Evolutionary conservation across 345 rosid species (phyloP), one percentile per base, ranked within the genome.

Genomic region (Turritis glabra): DNA sequence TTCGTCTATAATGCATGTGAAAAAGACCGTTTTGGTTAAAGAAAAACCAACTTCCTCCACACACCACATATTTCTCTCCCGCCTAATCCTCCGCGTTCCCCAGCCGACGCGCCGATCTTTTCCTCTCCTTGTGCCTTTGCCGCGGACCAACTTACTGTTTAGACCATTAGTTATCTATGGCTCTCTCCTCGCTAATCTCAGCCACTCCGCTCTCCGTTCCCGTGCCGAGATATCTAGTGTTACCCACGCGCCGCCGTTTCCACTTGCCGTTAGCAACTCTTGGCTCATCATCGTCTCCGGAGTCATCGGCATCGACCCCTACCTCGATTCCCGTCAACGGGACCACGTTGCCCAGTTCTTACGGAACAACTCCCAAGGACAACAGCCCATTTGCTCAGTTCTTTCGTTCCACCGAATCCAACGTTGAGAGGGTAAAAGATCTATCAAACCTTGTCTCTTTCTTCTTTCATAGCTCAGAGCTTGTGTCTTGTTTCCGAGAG

Each of bases 351-450:
- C 13, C 67, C 15, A 71, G 21, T 50, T 71, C 76, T 21, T 3
- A 37, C 1, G 48, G 61, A 47, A 30, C 65, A 29, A 17, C 41
- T 43, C 37, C 1, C 8, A 48, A 62, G 1, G 52, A 62, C 26
- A 23, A 77, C 64, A 73, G 41, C 50, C 74, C 83, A 3, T 23
- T 84, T 67, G 69, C 82, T 33, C 76, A 76, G 18, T 75, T 90
- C 73, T 56, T 87, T 73, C 87, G 83, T 58, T 77, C 96, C 79
- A 81, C 90, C 2, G 97, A 93, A 74, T 78, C 96, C 32, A 81
- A 74, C 67, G 86, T 93, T 43, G 98, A 93, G 40, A 90, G 86
- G 86, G 98, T 88, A 76, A 43, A 14, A 3, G 5, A 15, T 25
- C 44, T 17, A 23, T 25, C 33, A 5, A 53, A 26, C 30, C 3